A percentile compares a stretch with the other conserved stretches of the same genome.
These are phyloP conservation scores for Russula griseocarnosa DNA, from an alignment of 768 basidiomycete genomes.

Conservation along the genomic window DNA sequence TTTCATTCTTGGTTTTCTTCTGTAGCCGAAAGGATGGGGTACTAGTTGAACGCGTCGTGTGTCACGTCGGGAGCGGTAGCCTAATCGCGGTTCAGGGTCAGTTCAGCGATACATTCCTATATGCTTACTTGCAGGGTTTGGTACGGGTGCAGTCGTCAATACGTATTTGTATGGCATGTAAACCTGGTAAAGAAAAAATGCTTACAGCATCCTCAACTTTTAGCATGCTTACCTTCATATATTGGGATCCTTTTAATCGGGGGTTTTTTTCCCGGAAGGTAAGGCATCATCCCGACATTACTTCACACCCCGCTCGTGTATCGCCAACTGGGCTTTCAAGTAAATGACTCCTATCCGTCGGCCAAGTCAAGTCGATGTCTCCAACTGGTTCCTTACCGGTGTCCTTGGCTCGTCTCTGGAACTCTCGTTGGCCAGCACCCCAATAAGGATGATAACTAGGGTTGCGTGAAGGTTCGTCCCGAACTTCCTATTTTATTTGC, in stretches of 20 bases:
- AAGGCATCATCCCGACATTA: too few species aligned
- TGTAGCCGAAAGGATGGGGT: constrained; percentile 21
- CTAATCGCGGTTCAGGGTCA: not conserved
- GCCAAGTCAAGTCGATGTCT: too few species aligned
- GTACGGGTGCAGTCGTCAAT: not conserved
- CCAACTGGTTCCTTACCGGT: too few species aligned
- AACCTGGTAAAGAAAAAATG: not conserved
- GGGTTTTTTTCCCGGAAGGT: not conserved
- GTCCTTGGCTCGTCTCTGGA: too few species aligned
- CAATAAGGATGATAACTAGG: too few species aligned
- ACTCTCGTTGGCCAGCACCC: too few species aligned
- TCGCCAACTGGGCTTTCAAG: too few species aligned
- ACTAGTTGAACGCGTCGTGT: not conserved
- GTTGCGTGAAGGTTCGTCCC: too few species aligned
- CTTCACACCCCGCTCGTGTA: too few species aligned
- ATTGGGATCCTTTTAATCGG: not conserved
- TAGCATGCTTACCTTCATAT: not conserved
- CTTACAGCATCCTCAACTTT: not conserved
- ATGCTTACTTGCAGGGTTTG: not conserved
- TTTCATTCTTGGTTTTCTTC: not conserved
- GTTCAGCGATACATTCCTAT: not conserved
- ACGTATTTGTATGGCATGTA: not conserved
- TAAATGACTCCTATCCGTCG: too few species aligned
- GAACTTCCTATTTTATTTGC: too few species aligned
- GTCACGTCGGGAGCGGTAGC: not conserved